Evolutionary conservation across 352 stramenopile species (phyloP).

Genomic region (Globisporangium cederbergense): DNA sequence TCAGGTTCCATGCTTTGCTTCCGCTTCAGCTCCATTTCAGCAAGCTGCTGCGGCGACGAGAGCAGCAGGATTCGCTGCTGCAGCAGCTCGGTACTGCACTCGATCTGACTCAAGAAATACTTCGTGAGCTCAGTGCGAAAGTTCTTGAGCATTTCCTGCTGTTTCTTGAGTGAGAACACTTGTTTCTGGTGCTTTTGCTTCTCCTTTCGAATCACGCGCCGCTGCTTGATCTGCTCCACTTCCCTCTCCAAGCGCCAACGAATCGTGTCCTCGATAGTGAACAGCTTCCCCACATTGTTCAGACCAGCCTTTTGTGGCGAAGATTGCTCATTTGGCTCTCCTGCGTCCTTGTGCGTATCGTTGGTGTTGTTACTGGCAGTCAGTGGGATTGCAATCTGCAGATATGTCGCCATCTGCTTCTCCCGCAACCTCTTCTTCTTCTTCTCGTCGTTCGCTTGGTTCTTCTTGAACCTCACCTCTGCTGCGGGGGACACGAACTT

Average conservation of each 20-base stretch:
- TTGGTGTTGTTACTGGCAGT: neutral
- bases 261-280: conserved; percentile 43
- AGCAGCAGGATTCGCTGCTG: conserved; percentile 57
- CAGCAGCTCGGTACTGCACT: conserved; percentile 48
- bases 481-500: conserved; percentile 50
- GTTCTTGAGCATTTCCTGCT: conserved; percentile 44
- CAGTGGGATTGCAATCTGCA: conserved; percentile 34
- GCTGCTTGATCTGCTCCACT: conserved; percentile 36
- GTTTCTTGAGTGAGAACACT: conserved; percentile 32
- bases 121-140: conserved; percentile 45
- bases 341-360: neutral
- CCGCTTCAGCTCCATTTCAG: conserved; percentile 32
- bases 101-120: conserved; percentile 44
- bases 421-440: conserved; percentile 36
- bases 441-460: conserved; percentile 36
- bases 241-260: conserved; percentile 48
- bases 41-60: conserved; percentile 41
- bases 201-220: conserved; percentile 30
- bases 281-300: conserved; percentile 36
- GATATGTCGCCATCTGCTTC: conserved; percentile 31
- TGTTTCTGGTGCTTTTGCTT: conserved; percentile 35
- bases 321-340: neutral
- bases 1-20: conserved; percentile 46
- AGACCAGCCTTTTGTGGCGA: neutral
- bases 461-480: conserved; percentile 44